Conservation (phyloP, 768 basidiomycete species). For the Suillus spraguei region DNA sequence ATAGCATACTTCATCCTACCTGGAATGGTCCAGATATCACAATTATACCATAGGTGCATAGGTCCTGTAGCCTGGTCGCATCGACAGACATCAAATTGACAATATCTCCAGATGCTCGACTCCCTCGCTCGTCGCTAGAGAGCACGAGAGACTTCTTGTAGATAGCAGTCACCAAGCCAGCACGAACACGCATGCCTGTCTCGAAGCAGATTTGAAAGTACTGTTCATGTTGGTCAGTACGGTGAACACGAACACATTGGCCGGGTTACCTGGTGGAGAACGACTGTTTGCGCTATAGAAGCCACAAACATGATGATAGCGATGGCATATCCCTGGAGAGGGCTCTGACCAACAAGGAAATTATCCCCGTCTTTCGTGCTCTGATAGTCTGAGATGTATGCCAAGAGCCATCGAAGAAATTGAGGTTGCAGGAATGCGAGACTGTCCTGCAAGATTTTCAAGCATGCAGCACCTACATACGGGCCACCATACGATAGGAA, state of each 20-base stretch:
- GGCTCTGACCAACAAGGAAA: slow-evolving; percentile 32
- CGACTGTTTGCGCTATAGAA: slow-evolving; percentile 75
- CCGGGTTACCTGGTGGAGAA: slow-evolving; percentile 70
- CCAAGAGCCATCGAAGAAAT: slow-evolving; percentile 74
- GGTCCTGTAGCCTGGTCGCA: slow-evolving; percentile 74
- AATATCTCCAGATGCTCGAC: slow-evolving; percentile 84
- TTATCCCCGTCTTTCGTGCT: slow-evolving; percentile 37
- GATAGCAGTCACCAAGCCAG: slow-evolving; percentile 83
- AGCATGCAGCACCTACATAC: slow-evolving; percentile 56
- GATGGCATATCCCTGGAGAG: slow-evolving; percentile 73
- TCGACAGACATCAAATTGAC: slow-evolving; percentile 95
- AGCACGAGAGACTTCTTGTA: slow-evolving; percentile 87
- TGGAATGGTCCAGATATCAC: slow-evolving; percentile 86
- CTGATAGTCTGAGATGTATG: slow-evolving; percentile 83
- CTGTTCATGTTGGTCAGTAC: slow-evolving; percentile 34
- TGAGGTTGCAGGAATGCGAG: slow-evolving; percentile 88
- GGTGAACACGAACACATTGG: neutral
- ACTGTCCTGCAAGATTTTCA: slow-evolving; percentile 81
- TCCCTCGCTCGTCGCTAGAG: slow-evolving; percentile 78
- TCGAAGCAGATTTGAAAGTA: slow-evolving; percentile 86
- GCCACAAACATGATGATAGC: slow-evolving; percentile 79
- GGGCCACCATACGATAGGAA: slow-evolving; percentile 79
- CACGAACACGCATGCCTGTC: slow-evolving; percentile 92
- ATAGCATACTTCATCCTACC: slow-evolving; percentile 38
- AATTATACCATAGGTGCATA: slow-evolving; percentile 84